These are phyloP conservation scores for Tolypocladium guangdongense DNA, from an alignment of 2,329 filamentous ascomycete species.

Conservation along the genomic window DNA sequence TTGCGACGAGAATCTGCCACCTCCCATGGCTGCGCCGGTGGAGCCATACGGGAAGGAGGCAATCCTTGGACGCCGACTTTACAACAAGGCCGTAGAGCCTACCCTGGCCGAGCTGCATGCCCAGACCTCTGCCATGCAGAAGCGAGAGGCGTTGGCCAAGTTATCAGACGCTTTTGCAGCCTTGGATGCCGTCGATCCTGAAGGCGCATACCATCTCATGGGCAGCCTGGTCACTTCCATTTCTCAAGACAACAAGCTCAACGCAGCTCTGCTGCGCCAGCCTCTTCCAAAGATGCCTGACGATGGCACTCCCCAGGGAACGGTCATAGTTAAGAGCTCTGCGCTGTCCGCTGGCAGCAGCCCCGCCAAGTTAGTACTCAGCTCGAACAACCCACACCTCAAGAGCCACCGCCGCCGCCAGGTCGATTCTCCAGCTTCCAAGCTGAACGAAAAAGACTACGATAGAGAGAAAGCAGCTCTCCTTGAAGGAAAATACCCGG, in stretches of 20 bases:
- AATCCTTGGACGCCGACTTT: conserved; percentile 68
- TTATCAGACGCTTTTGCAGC: conserved; percentile 78
- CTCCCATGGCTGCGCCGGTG: conserved; percentile 30
- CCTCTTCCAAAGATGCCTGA: conserved; percentile 27
- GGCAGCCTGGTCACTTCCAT: conserved; percentile 66
- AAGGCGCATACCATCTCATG: conserved; percentile 79
- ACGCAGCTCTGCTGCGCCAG: conserved; percentile 33
- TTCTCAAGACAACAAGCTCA: conserved; percentile 57
- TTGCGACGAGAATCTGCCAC: conserved; percentile 55
- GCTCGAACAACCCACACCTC: conserved; percentile 75
- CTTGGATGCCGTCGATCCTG: conserved; percentile 79
- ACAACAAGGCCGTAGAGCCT: conserved; percentile 71
- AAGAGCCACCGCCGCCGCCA: conserved; percentile 65
- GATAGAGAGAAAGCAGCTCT: conserved; percentile 37
- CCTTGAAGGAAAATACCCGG: conserved; percentile 43
- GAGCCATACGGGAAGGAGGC: conserved; percentile 68
- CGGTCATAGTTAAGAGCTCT: conserved; percentile 45
- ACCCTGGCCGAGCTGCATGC: conserved; percentile 77
- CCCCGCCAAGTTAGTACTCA: conserved; percentile 60
- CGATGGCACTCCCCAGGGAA: conserved; percentile 39
- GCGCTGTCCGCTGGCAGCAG: conserved; percentile 29
- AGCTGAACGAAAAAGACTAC: conserved; percentile 31
- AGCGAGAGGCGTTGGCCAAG: conserved; percentile 72
- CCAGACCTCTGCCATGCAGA: conserved; percentile 55
- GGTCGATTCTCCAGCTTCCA: conserved; percentile 23